Percentiles rank a stretch among this genome's conserved stretches.
Evolutionary conservation across 495 filamentous ascomycete species (phyloP).

Genomic region (Trichoderma parareesei): DNA sequence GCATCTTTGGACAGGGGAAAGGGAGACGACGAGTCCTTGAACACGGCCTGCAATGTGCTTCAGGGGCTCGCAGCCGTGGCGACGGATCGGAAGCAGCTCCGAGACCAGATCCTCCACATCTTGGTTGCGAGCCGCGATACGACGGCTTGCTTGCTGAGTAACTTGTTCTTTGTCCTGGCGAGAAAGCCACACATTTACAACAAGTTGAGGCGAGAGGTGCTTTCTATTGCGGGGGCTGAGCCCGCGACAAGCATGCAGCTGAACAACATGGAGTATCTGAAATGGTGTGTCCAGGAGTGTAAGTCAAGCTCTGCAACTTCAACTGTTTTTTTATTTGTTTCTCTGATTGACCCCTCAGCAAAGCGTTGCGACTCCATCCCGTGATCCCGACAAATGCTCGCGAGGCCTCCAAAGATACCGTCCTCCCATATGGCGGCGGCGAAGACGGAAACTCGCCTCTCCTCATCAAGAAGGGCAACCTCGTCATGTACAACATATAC

Average conservation of each 20-base stretch:
- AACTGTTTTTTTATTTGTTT: conserved; percentile 6
- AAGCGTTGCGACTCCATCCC: conserved; percentile 67
- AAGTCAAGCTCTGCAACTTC: conserved; percentile 9
- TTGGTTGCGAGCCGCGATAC: conserved; percentile 52
- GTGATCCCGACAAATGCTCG: conserved; percentile 67
- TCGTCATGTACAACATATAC: conserved; percentile 35
- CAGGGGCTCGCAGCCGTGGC: conserved; percentile 33
- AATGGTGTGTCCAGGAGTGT: conserved; percentile 30
- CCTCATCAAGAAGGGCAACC: conserved; percentile 35
- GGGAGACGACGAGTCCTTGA: conserved; percentile 14
- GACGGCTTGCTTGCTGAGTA: conserved; percentile 44
- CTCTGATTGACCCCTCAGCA: conserved; percentile 28
- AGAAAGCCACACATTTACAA: conserved; percentile 39
- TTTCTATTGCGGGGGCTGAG: conserved; percentile 44
- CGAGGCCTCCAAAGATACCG: conserved; percentile 57
- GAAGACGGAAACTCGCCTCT: conserved; percentile 55
- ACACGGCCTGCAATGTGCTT: conserved; percentile 29
- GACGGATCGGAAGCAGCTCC: conserved; percentile 28
- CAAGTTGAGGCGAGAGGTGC: conserved; percentile 40
- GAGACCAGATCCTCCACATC: conserved; percentile 42
- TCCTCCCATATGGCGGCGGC: conserved; percentile 66
- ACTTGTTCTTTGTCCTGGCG: conserved; percentile 32
- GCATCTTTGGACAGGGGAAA: conserved; percentile 20
- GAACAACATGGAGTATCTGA: conserved; percentile 56
- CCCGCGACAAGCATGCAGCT: conserved; percentile 49